Conservation (phyloP, 352 stramenopile genomes). For the Pythium grandisporangium region DNA sequence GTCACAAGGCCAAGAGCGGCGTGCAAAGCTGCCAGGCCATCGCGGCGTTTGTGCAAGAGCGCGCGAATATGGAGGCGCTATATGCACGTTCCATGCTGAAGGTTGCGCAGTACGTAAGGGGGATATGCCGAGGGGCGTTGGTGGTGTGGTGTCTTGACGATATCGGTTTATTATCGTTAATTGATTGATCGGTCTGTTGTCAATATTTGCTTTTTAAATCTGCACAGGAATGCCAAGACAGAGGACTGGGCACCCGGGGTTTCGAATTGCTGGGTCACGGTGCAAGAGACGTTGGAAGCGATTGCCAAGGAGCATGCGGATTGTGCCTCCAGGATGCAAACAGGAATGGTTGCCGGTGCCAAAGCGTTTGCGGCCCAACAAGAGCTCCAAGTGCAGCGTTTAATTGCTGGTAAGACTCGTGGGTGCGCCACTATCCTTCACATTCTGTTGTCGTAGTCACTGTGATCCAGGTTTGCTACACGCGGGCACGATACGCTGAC, state of each 20-base stretch:
- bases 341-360: constrained; percentile 35
- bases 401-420: constrained; percentile 42
- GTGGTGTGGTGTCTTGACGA: no score
- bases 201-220: not conserved
- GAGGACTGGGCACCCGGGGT: constrained; percentile 71
- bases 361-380: constrained; percentile 68
- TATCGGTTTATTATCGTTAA: no score
- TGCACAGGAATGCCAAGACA: constrained; percentile 28
- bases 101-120: constrained; percentile 52
- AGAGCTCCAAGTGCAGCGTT: constrained; percentile 62
- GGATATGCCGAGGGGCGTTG: no score
- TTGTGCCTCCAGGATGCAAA: constrained; percentile 55
- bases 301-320: constrained; percentile 43
- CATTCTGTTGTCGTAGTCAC: no score
- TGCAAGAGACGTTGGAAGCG: constrained; percentile 44
- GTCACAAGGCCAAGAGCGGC: constrained; percentile 65
- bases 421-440: no score
- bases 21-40: constrained; percentile 71
- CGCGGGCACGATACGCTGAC: no score
- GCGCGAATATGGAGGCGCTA: constrained; percentile 35
- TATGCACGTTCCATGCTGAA: constrained; percentile 58
- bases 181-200: no score
- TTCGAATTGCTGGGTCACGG: constrained; percentile 35
- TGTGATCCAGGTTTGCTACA: no score
- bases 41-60: constrained; percentile 48